These are phyloP conservation scores for Xylariaceae sp. DNA, from an alignment of 2,329 filamentous ascomycete species.

Conservation along the genomic window DNA sequence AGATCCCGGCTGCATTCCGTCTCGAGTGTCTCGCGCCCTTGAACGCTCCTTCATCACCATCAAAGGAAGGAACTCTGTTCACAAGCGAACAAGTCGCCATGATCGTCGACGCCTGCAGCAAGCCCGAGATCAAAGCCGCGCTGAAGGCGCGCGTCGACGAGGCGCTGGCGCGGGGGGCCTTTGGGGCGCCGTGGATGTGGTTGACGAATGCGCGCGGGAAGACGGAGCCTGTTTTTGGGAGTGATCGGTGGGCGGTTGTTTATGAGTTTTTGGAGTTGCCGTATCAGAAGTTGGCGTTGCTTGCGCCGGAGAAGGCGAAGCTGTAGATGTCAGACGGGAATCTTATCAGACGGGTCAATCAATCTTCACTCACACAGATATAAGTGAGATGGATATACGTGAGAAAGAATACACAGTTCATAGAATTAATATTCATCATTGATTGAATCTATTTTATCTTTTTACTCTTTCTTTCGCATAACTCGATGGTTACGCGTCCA, in stretches of 20 bases:
- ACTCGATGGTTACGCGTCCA: neutral
- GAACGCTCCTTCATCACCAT: neutral
- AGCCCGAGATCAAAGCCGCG: constrained; percentile 40
- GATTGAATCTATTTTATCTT: too few species aligned
- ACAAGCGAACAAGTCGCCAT: constrained; percentile 44
- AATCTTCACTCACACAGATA: too few species aligned
- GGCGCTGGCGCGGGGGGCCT: constrained; percentile 62
- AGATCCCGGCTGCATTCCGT: constrained; percentile 12
- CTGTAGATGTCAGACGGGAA: too few species aligned
- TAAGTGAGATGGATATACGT: neutral
- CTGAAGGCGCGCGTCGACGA: constrained; percentile 55
- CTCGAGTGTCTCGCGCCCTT: neutral
- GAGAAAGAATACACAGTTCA: too few species aligned
- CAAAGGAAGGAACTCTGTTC: constrained; percentile 37
- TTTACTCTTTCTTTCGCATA: neutral
- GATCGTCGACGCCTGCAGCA: constrained; percentile 50
- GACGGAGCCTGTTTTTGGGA: constrained; percentile 69
- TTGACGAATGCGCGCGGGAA: constrained; percentile 57
- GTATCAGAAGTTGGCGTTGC: constrained; percentile 49
- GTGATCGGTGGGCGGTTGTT: constrained; percentile 66
- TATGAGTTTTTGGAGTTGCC: constrained; percentile 61
- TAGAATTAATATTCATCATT: too few species aligned
- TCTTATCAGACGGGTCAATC: too few species aligned
- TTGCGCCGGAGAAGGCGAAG: constrained; percentile 32
- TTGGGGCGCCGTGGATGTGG: constrained; percentile 73